Conservation (phyloP, 768 basidiomycete genomes). For the Lactarius evosmus region DNA sequence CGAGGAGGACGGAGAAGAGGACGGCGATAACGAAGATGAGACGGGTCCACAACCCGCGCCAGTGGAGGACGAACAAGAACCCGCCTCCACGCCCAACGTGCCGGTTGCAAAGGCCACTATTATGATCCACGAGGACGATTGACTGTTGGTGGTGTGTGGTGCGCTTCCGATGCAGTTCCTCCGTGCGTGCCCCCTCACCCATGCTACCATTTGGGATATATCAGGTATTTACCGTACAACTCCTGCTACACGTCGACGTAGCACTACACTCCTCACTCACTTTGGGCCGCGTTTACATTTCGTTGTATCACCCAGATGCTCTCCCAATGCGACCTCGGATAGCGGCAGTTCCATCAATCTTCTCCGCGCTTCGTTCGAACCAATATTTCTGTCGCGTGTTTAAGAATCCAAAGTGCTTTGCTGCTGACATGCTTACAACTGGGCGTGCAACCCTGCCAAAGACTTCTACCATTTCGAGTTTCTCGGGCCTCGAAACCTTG, state of each 20-base stretch:
- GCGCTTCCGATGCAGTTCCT: neutral
- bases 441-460: no score
- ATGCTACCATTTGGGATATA: neutral
- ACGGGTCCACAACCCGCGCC: conserved; percentile 30
- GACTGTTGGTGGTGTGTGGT: conserved; percentile 19
- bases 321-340: neutral
- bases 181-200: neutral
- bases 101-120: conserved; percentile 40
- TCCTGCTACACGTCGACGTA: neutral
- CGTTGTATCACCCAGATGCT: neutral
- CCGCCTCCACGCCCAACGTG: conserved; percentile 13
- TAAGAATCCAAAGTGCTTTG: no score
- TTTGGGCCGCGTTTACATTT: no score
- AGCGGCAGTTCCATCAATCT: neutral
- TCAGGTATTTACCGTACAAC: neutral
- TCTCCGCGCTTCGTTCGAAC: no score
- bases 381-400: no score
- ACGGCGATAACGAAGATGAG: conserved; percentile 27
- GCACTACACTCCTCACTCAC: neutral
- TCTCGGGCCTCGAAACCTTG: no score
- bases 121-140: conserved; percentile 53
- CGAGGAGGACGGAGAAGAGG: conserved; percentile 36
- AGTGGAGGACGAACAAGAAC: conserved; percentile 5
- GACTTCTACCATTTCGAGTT: no score
- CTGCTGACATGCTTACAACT: no score